Evolutionary conservation across 2,329 filamentous ascomycete genomes (phyloP), one percentile per base, ranked within the genome.

Genomic region (Botrytis sinoallii): DNA sequence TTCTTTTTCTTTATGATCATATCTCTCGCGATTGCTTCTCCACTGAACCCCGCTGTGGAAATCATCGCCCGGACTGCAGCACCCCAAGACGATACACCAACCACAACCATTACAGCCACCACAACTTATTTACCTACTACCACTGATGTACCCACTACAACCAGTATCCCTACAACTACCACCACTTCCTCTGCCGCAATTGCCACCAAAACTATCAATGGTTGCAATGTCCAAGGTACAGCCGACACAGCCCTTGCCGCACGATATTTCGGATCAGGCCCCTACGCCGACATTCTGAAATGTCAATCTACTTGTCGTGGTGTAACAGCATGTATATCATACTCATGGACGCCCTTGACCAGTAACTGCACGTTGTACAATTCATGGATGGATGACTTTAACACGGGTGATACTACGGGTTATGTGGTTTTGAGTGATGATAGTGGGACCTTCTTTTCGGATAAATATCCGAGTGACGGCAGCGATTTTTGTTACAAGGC

Each of bases 391-490:
- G 66, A 69, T 69, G 20, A 69, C 29, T 69, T 67, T 10, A 38
- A n/a, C 5, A 67, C 44, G 7, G 64, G 44, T 18, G 64, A 67
- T 67, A 67, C 64, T 25, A 40, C 46, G 8, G 64, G 64, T 25
- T 61, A 64, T 63, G 69, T 65, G 44, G 32, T 65, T 25, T 32
- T 52, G 60, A 55, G n/a, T 66, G 44, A 57, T 40, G 38, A 18
- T 18, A 71, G 32, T 63, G 60, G 70, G 35, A 52, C 65, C 5
- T 71, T 65, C 35, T 71, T 65, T 57, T 65, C 59, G 40, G 46
- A 71, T 66, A 71, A 71, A 71, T 71, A 71, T 55, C 70, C 70
- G 4, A 57, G 35, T 57, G 70, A 71, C 55, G 60, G 70, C n/a
- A 40, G 60, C 12, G 38, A 71, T 35, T 71, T 71, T 66, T 71